These are phyloP conservation scores for Sarocladium kiliense DNA, from an alignment of 2,329 filamentous ascomycete species.

Conservation along the genomic window DNA sequence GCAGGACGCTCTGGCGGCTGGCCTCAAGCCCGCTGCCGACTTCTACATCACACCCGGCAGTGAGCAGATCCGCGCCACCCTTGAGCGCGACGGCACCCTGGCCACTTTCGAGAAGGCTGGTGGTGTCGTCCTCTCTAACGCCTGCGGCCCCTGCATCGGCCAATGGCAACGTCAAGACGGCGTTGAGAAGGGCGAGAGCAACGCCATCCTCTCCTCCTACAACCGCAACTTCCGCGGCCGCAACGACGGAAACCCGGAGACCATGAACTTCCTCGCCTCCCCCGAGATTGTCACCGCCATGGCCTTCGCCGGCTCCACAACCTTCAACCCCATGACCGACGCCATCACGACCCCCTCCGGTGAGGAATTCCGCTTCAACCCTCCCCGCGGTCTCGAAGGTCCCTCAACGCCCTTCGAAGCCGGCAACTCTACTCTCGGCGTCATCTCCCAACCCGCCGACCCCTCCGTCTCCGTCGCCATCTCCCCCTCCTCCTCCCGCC, in stretches of 20 bases:
- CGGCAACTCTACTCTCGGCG: slow-evolving; percentile 70
- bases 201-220: slow-evolving; percentile 95
- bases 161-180: slow-evolving; percentile 93
- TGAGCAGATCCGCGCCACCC: slow-evolving; percentile 92
- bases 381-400: slow-evolving; percentile 66
- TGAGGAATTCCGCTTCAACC: slow-evolving; percentile 75
- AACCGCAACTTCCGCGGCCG: slow-evolving; percentile 97
- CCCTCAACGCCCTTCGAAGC: slow-evolving; percentile 64
- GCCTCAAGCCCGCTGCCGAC: slow-evolving; percentile 79
- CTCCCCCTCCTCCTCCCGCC: slow-evolving; percentile 79
- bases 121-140: slow-evolving; percentile 86
- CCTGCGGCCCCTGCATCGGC: slow-evolving; percentile 89
- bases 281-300: slow-evolving; percentile 96
- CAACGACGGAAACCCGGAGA: slow-evolving; percentile 93
- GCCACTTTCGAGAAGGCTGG: slow-evolving; percentile 81
- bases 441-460: slow-evolving; percentile 67
- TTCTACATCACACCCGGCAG: slow-evolving; percentile 97
- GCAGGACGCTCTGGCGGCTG: slow-evolving; percentile 84
- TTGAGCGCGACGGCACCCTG: slow-evolving; percentile 84
- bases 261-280: slow-evolving; percentile 98
- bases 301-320: slow-evolving; percentile 85
- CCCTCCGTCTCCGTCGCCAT: slow-evolving; percentile 68
- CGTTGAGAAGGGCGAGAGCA: slow-evolving; percentile 75
- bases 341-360: slow-evolving; percentile 74
- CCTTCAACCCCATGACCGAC: slow-evolving; percentile 95